A percentile compares a stretch with the other conserved stretches of the same genome.
These are phyloP conservation scores for Rhododendron williamsianum DNA, from an alignment of 148 eudicot species.

Conservation along the genomic window DNA sequence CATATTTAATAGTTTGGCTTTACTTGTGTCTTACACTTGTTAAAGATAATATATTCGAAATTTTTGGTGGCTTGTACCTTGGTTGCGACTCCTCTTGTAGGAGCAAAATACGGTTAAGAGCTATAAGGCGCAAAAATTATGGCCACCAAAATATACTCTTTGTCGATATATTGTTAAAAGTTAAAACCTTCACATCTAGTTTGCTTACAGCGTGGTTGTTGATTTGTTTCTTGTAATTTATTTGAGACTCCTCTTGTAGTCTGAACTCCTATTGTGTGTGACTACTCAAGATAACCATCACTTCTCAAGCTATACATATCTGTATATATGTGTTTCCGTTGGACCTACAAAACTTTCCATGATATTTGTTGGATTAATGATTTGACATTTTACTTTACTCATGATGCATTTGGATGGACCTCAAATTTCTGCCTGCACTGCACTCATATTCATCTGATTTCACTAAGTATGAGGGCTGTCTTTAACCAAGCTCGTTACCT, in stretches of 20 bases:
- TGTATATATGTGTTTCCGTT: neutral
- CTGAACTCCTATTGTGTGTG: neutral
- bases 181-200: neutral
- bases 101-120: neutral
- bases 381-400: neutral
- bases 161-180: neutral
- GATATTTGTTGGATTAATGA: neutral
- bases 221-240: neutral
- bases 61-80: neutral
- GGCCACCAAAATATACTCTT: neutral
- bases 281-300: neutral
- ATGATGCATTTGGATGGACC: neutral
- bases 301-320: neutral
- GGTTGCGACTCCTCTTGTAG: neutral
- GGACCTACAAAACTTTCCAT: neutral
- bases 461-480: conserved; percentile 2
- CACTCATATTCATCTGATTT: neutral
- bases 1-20: neutral
- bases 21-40: neutral
- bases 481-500: conserved; percentile 14
- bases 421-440: neutral
- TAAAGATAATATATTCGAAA: neutral
- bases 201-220: neutral
- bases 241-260: neutral
- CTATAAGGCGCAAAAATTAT: neutral